These are phyloP conservation scores for Iris macrosiphon DNA, from an alignment of 106 monocot species.

Conservation along the genomic window DNA sequence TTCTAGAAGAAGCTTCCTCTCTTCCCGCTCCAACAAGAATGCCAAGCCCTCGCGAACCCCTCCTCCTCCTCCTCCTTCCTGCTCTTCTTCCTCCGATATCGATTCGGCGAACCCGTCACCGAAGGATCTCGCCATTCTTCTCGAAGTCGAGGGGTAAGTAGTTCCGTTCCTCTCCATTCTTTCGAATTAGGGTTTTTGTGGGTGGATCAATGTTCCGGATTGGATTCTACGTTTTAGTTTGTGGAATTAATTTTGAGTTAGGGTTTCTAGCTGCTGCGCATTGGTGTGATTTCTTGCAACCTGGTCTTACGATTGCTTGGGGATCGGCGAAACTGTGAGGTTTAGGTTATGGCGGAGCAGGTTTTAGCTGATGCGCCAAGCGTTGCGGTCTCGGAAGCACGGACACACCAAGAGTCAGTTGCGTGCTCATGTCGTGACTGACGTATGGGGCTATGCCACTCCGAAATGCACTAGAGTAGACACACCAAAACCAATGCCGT, in stretches of 20 bases:
- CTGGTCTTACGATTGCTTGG: background rate
- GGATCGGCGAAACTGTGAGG: background rate
- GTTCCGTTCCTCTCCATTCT: background rate
- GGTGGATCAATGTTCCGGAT: no score
- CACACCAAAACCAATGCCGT: no score
- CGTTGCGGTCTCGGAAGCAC: no score
- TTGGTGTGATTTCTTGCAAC: background rate
- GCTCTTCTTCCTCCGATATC: conserved; percentile 3
- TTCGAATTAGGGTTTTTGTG: no score
- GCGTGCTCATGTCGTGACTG: no score
- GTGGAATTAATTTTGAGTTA: background rate
- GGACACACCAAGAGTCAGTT: no score
- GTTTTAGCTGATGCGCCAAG: no score
- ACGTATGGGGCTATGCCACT: no score
- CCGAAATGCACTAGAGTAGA: no score
- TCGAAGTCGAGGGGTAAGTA: conserved; percentile 67
- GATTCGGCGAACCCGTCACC: background rate
- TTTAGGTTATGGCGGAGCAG: background rate
- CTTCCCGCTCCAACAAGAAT: conserved; percentile 7
- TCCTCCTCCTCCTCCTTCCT: background rate
- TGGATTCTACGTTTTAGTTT: background rate
- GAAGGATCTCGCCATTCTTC: conserved; percentile 35
- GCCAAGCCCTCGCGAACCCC: conserved; percentile 2
- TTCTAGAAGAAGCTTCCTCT: background rate
- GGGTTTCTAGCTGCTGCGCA: background rate